Conservation (phyloP, 169 alveolate species). For the Plasmodium reichenowi region DNA sequence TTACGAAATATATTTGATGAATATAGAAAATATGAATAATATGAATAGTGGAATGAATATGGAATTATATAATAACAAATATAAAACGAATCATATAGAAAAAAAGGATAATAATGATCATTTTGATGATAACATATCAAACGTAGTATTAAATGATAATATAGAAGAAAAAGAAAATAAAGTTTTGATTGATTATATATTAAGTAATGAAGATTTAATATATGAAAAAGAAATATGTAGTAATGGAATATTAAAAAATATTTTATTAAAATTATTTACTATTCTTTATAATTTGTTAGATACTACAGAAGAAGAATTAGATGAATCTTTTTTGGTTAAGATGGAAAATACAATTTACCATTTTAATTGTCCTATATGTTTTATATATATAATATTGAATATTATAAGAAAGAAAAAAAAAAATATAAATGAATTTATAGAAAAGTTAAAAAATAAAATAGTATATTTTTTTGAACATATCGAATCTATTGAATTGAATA, state of each 20-base stretch:
- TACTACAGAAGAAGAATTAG: conserved; percentile 27
- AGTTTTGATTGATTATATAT: conserved; percentile 9
- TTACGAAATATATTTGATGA: conserved; percentile 41
- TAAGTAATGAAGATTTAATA: conserved; percentile 17
- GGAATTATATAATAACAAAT: too few relatives aligned
- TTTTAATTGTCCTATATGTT: conserved; percentile 56
- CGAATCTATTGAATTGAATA: conserved; percentile 29
- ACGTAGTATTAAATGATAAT: too few relatives aligned
- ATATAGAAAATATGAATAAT: not conserved
- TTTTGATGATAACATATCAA: not conserved
- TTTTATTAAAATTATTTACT: conserved; percentile 54
- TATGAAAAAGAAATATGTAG: conserved; percentile 18
- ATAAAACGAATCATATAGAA: not conserved
- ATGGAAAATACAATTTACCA: conserved; percentile 40
- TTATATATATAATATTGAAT: conserved; percentile 49
- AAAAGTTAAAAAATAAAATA: conserved; percentile 39
- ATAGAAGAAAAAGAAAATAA: not conserved
- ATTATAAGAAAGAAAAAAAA: conserved; percentile 53
- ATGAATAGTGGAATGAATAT: not conserved
- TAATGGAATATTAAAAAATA: conserved; percentile 47
- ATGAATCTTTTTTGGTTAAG: conserved; percentile 24
- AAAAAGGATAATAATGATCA: not conserved
- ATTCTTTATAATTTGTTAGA: conserved; percentile 47
- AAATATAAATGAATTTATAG: conserved; percentile 49
- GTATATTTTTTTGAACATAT: conserved; percentile 30